Evolutionary conservation across 805 yeast genomes (phyloP).

Genomic region (Cyberlindnera samutprakarnensis): DNA sequence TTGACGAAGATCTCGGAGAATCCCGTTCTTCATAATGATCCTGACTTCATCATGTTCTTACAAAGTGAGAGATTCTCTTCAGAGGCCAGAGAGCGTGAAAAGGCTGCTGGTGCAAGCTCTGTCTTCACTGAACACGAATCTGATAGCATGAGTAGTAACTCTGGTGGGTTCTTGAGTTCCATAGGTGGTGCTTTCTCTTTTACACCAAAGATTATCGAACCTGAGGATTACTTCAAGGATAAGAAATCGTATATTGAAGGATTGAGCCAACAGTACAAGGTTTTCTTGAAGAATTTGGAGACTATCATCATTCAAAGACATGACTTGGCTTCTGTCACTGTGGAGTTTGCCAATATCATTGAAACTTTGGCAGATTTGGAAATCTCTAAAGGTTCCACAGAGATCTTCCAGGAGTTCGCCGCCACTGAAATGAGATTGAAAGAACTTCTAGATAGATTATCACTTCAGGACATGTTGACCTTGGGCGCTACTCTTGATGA

Average conservation of each 20-base stretch:
- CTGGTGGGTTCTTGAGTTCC: slow-evolving; percentile 60
- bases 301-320: slow-evolving; percentile 65
- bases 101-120: slow-evolving; percentile 44
- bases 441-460: slow-evolving; percentile 68
- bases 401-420: slow-evolving; percentile 63
- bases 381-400: slow-evolving; percentile 56
- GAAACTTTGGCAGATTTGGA: slow-evolving; percentile 67
- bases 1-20: slow-evolving; percentile 58
- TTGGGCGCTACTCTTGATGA: slow-evolving; percentile 85
- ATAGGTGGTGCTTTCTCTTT: slow-evolving; percentile 60
- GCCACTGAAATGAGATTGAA: slow-evolving; percentile 63
- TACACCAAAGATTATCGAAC: slow-evolving; percentile 62
- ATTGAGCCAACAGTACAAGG: slow-evolving; percentile 64
- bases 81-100: slow-evolving; percentile 57
- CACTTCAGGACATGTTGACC: slow-evolving; percentile 79
- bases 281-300: slow-evolving; percentile 65
- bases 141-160: slow-evolving; percentile 25
- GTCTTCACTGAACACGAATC: slow-evolving; percentile 21
- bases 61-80: slow-evolving; percentile 66
- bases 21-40: slow-evolving; percentile 54
- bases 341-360: slow-evolving; percentile 53
- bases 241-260: slow-evolving; percentile 63
- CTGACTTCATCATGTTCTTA: slow-evolving; percentile 71
- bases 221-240: slow-evolving; percentile 69
- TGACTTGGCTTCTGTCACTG: slow-evolving; percentile 61